Evolutionary conservation across 2,329 filamentous ascomycete species (phyloP), one percentile per base, ranked within the genome.

Genomic region (Pseudohalonectria lignicola): DNA sequence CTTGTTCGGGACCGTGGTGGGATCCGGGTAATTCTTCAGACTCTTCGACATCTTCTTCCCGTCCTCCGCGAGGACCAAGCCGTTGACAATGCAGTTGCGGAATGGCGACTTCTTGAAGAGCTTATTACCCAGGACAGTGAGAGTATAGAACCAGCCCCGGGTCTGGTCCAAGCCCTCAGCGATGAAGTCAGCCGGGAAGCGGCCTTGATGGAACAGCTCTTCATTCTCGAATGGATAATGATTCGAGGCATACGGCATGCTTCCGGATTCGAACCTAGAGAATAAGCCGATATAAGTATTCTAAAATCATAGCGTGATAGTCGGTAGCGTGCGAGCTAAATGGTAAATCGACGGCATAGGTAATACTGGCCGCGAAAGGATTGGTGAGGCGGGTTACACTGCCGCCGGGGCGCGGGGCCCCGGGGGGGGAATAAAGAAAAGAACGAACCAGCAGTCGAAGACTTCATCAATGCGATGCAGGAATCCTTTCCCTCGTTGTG

Each of bases 11-110:
- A 95, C 76, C 36, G 86, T 64, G 39, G 66, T 67, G 11, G 88
- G 90, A 52, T 94, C 87, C 0, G 90, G 88, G 58, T 94, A 96
- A 61, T 96, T 96, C 66, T 94, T 93, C 41, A 94, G 69, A 39
- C 88, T 78, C 63, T 95, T 95, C 5, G 87, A 94, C 90, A 96
- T 96, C 69, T 95, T 96, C 69, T 94, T 95, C 40, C 90, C 90
- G 52, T 94, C 86, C 56, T 94, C 87, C 1, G 88, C 88, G 30
- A 95, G 71, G 4, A 95, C 87, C 44, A 94, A 92, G 36, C 88
- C 88, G 54, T 94, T 94, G 45, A 94, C 87, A 15, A 95, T 85
- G 50, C 86, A 93, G 56, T 94, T 95, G 62, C 92, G 80, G 70
- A 94, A 95, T 0, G 90, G 86, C 2, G 87, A 76, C 26, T 77